Percentiles rank a stretch among this genome's conserved stretches.
phyloP scores from a whole-genome alignment of 257 asterid species.

The Salvia rosmarinus region DNA sequence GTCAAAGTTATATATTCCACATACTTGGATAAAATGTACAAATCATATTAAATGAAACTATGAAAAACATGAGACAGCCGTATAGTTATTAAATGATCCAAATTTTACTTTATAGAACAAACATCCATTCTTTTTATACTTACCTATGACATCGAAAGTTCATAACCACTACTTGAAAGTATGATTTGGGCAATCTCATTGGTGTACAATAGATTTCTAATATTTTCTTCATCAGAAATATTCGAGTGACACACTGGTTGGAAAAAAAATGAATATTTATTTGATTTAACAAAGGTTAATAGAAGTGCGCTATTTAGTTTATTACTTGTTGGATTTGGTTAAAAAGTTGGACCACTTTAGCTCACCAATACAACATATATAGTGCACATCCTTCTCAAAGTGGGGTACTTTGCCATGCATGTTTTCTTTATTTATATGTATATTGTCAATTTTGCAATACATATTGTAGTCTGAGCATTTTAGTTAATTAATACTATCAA shows the following conservation, averaged over 20 bases:
- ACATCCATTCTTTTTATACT: too few species aligned
- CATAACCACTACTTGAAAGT: too few species aligned
- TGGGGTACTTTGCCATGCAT: not conserved
- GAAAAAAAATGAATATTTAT: not conserved
- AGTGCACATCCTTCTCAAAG: not conserved
- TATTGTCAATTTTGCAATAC: not conserved
- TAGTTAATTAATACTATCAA: not conserved
- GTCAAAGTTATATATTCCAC: not conserved
- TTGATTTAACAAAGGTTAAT: not conserved
- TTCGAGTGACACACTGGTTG: not conserved
- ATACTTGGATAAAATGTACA: not conserved
- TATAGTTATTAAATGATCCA: not conserved
- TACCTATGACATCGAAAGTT: too few species aligned
- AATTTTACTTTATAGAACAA: too few species aligned
- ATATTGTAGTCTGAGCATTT: not conserved
- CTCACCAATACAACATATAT: not conserved
- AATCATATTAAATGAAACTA: not conserved
- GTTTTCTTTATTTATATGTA: too few species aligned
- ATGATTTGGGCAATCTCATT: too few species aligned
- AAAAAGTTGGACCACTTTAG: not conserved
- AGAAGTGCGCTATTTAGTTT: not conserved
- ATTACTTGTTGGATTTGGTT: conserved; percentile 4
- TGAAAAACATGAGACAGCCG: not conserved
- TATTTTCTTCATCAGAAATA: not conserved
- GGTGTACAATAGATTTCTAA: too few species aligned